Base-by-base conservation (phyloP, 2,329 filamentous ascomycete species). In the Aureobasidium melanogenum region DNA sequence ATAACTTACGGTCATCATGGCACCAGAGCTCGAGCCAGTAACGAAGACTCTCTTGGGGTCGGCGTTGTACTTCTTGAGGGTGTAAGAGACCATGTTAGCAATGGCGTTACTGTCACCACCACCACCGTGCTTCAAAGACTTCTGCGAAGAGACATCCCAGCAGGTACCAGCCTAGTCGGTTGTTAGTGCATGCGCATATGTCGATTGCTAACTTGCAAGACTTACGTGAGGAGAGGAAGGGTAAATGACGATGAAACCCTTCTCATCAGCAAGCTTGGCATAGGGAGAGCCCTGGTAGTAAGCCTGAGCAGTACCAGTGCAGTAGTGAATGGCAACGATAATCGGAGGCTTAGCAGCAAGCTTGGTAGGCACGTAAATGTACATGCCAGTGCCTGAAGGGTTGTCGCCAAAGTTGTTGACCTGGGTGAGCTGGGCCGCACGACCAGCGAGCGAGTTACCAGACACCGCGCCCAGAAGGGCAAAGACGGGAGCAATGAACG, bases 231-330 rank as follows among this genome's bases (percentile, higher is more conserved):
- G 80, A 2, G 77, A 79, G 65, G 77, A 75, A 1, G 82, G 82
- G 70, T 82, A 86, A 67, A 86, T 81, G 63, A 82, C 77, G 60
- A 87, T 83, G 71, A 82, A 85, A 41, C 82, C 83, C 59, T 83
- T 75, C 48, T 74, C 67, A 63, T 80, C 79, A 6, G 83, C 80
- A 10, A 57, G 41, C 54, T 47, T 38, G 41, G 54, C 41, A 69
- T 82, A 86, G 14, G 80, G 79, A 6, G 79, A 81, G 34, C 75
- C 76, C 4, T 68, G 69, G 70, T 79, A 82, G 66, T 77, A 80
- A 2, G 76, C 77, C 38, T 74, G 69, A 2, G 79, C 83, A 2
- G 77, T 78, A 28, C 83, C 82, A 51, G 77, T 76, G 72, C 84
- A 86, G 76, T 79, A 84, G 73, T 84, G 79, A 57, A 67, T 66